Evolutionary conservation across 768 basidiomycete species (phyloP).

Genomic region (Tephrocybe sp.): DNA sequence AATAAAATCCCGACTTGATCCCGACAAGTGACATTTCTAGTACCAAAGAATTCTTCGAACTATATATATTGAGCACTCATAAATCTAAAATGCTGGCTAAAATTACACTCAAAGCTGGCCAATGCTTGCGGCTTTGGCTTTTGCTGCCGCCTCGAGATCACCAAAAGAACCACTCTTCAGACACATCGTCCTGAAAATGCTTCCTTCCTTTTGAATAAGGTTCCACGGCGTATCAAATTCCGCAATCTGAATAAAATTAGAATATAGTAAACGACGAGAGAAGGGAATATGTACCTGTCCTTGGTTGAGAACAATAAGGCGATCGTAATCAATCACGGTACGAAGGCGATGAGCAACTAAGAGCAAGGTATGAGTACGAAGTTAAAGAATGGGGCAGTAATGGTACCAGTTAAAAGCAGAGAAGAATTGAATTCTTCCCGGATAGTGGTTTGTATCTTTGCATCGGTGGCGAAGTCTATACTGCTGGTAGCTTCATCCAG

Average conservation of each 20-base stretch:
- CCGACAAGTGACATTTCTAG: too few relatives aligned
- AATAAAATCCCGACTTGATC: too few relatives aligned
- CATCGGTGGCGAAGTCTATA: conserved; percentile 84
- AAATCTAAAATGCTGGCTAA: too few relatives aligned
- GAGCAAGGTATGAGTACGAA: conserved; percentile 1
- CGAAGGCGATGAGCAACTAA: conserved; percentile 70
- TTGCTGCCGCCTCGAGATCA: conserved; percentile 22
- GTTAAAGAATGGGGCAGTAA: too few relatives aligned
- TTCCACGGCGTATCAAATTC: conserved; percentile 75
- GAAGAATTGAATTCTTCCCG: conserved; percentile 79
- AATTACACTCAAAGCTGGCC: not conserved
- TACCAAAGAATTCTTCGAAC: too few relatives aligned
- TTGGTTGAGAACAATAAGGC: conserved; percentile 77
- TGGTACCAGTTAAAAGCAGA: conserved; percentile 70
- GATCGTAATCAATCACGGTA: conserved; percentile 80
- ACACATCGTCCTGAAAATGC: conserved; percentile 37
- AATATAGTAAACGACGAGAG: not conserved
- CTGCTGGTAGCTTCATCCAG: conserved; percentile 85
- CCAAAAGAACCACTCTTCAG: conserved; percentile 24
- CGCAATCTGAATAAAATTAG: conserved; percentile 34
- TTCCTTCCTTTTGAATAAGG: conserved; percentile 58
- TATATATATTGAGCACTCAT: too few relatives aligned
- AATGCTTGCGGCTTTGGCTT: conserved; percentile 13
- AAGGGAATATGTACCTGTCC: conserved; percentile 34
- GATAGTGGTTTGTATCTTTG: conserved; percentile 87